Evolutionary conservation across 2,329 filamentous ascomycete genomes (phyloP).

Genomic region (Domatiomyces globalis): DNA sequence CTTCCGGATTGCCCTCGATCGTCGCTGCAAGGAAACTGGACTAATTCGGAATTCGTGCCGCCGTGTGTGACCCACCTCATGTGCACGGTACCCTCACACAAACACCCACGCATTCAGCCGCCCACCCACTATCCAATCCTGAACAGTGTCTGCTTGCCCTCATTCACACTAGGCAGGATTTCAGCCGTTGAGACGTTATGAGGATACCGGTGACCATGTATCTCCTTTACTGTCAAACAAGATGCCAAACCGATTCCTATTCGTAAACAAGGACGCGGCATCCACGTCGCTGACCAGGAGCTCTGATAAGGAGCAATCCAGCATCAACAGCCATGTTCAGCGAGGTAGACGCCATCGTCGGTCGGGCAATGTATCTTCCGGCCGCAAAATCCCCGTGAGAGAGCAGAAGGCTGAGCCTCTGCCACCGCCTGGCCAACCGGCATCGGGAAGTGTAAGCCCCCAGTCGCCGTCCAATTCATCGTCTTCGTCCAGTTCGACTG

Average conservation of each 20-base stretch:
- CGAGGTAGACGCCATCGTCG: conserved; percentile 1
- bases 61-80: background rate
- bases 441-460: background rate
- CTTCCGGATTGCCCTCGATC: background rate
- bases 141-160: background rate
- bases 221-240: background rate
- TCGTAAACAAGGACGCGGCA: conserved; percentile 7
- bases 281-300: conserved; percentile 5
- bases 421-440: background rate
- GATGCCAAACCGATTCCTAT: conserved; percentile 3
- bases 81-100: background rate
- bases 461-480: background rate
- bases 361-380: background rate
- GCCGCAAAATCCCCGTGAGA: background rate
- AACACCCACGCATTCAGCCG: background rate
- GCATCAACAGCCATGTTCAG: conserved; percentile 8
- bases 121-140: background rate
- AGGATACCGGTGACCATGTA: background rate
- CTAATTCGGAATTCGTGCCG: background rate
- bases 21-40: background rate
- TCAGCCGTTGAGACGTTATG: background rate
- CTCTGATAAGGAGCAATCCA: conserved; percentile 6
- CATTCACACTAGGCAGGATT: background rate
- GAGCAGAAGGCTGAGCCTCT: background rate
- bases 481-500: background rate